Evolutionary conservation across 768 basidiomycete species (phyloP), one percentile per base, ranked within the genome.

Genomic region (Rhodocollybia butyracea): DNA sequence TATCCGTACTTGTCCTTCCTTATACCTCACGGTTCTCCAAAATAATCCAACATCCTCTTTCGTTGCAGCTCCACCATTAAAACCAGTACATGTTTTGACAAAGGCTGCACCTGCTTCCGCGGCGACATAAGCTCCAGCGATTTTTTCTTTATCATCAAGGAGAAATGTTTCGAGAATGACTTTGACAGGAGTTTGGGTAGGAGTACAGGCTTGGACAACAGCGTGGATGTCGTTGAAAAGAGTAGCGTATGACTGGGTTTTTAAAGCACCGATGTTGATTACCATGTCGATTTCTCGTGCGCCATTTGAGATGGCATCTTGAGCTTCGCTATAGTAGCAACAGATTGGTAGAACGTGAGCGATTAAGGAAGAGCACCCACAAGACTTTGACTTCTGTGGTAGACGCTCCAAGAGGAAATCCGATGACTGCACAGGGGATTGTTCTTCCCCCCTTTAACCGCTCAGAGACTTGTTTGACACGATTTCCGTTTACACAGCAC

Each of bases 61-160:
- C 2, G 73, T 73, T 1, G 80, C 80, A 1, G 72, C 78, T 27
- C 80, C 79, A 5, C 76, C 72, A 4, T 67, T 71, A 55, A 81
- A 82, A 2, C 80, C 80, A 0, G 80, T 82, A 46, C 73, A 78
- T 0, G 80, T 82, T 64, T 81, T 81, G n/a, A 82, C 79, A 52
- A 78, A 81, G 0, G 69, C 65, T 1, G 79, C 80, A 5, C 79
- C 79, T 0, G 80, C 79, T 60, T 78, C 78, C 4, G 78, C 76
- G 3, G 78, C 72, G 4, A 81, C 62, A 48, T 76, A 71, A 3
- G 71, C 75, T 2, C 74, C 79, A 0, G 76, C 75, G 24, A 81
- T 70, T 60, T 79, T 80, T 54, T 77, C 70, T 22, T 70, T 67
- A 22, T 73, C 71, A 3, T 74, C 69, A 3, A 82, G 67, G n/a